Conservation (phyloP, 225 moss, liverwort and hornwort species). For the Marchantia paleacea region DNA sequence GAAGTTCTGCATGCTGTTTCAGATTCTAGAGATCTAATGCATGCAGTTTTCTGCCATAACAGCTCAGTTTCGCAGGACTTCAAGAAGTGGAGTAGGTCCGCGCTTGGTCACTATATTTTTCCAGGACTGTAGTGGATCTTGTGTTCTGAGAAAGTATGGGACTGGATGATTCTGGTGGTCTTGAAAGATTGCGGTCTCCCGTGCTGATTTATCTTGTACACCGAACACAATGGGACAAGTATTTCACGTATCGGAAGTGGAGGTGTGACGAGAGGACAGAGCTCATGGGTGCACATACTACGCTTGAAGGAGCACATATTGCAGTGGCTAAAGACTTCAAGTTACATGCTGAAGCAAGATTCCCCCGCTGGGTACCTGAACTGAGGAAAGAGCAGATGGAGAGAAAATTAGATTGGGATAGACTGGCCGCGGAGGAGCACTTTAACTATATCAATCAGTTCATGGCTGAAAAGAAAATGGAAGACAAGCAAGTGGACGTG, state of each 20-base stretch:
- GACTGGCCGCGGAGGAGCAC: constrained; percentile 25
- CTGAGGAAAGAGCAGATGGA: constrained; percentile 34
- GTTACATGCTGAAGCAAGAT: constrained; percentile 24
- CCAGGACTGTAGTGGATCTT: neutral
- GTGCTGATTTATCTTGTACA: constrained; percentile 32
- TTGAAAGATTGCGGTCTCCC: constrained; percentile 30
- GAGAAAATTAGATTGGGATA: constrained; percentile 18
- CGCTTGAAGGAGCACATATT: constrained; percentile 35
- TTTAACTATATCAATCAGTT: constrained; percentile 41
- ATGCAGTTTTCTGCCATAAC: neutral
- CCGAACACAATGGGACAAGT: constrained; percentile 39
- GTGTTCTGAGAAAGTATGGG: constrained; percentile 17
- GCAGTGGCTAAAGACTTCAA: constrained; percentile 35
- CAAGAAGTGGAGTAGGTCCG: neutral
- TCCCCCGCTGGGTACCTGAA: constrained; percentile 35
- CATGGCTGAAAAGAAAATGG: constrained; percentile 38
- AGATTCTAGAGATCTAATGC: neutral
- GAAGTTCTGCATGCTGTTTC: neutral
- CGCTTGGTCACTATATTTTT: no score
- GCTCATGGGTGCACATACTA: constrained; percentile 38
- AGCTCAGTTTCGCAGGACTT: neutral
- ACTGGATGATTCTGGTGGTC: constrained; percentile 18
- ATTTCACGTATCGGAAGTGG: constrained; percentile 39
- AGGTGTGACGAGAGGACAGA: constrained; percentile 34
- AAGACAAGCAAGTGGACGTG: constrained; percentile 37